Percentiles rank a stretch among this genome's conserved stretches.
Evolutionary conservation across 768 basidiomycete species (phyloP).

Genomic region (Clavaria fumosa): DNA sequence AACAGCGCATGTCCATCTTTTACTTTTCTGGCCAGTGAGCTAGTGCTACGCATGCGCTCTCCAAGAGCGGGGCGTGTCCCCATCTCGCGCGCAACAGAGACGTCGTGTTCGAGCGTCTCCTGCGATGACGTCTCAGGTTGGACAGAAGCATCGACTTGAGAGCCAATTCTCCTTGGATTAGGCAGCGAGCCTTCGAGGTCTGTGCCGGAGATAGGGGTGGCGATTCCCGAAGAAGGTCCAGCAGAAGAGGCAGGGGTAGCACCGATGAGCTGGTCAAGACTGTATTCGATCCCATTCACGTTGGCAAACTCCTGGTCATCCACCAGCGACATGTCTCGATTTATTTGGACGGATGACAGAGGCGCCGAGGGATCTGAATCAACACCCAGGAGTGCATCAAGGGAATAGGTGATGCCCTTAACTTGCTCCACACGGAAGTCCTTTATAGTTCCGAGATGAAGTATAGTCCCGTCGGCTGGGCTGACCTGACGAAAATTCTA

Average conservation of each 20-base stretch:
- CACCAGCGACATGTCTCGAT: constrained; percentile 44
- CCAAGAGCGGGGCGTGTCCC: constrained; percentile 32
- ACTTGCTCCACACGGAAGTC: constrained; percentile 83
- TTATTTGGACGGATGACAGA: constrained; percentile 23
- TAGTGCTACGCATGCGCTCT: constrained; percentile 17
- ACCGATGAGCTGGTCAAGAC: constrained; percentile 80
- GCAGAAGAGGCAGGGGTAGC: constrained; percentile 15
- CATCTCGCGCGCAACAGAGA: constrained; percentile 58
- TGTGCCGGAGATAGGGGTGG: constrained; percentile 12
- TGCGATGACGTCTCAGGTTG: constrained; percentile 34
- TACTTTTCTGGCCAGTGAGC: too few relatives aligned
- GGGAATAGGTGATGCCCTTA: constrained; percentile 93
- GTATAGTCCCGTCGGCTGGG: constrained; percentile 84
- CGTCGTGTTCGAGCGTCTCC: constrained; percentile 49
- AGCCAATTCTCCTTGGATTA: constrained; percentile 42
- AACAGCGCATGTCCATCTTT: constrained; percentile 73
- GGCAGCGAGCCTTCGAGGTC: background rate
- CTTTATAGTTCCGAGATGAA: constrained; percentile 82
- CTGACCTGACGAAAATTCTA: constrained; percentile 40
- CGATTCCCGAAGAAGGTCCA: constrained; percentile 14
- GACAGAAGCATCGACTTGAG: constrained; percentile 63
- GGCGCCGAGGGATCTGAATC: constrained; percentile 35
- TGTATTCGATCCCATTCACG: constrained; percentile 95
- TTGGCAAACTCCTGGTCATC: constrained; percentile 86
- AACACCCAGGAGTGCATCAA: constrained; percentile 83